Base-by-base conservation (phyloP, 2,329 filamentous ascomycete genomes). In the Alternaria dauci region DNA sequence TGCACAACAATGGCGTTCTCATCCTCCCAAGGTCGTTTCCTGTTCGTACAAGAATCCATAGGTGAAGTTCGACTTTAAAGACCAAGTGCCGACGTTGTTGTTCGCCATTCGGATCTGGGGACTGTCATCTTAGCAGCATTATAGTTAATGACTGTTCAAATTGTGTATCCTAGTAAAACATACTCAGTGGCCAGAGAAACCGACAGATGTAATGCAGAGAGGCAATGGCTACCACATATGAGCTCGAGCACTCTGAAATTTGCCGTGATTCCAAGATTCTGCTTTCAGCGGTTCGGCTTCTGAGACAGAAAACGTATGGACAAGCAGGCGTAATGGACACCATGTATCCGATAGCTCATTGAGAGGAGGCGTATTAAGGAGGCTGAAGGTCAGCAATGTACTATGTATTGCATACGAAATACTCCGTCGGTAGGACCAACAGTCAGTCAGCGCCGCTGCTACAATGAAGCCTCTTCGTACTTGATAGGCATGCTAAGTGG, bases 11-110 rank as follows among this genome's bases (percentile, higher is more conserved):
- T 60, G 58, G 57, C 42, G 43, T 46, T 65, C 14, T 70, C 63
- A 50, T 74, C 68, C 61, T 75, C 74, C 74, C 73, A 74, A 69
- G 69, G 69, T 61, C 75, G 65, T 68, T 76, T 76, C 58, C 66
- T 70, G 61, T 59, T 61, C 28, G 66, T 66, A 55, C 66, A 61
- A 64, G 68, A 69, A 56, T 73, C 71, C 74, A 77, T 75, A 58
- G 66, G 67, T 73, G 38, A 62, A 52, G 63, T 62, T 55, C 59
- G 60, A 65, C 60, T 65, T 64, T 47, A 52, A 56, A 58, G 55
- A 68, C 55, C 57, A 54, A 44, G 58, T 58, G 60, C 59, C 60
- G 55, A 61, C 55, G 65, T 55, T 63, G 59, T 43, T 51, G 53
- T 64, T 62, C 68, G 71, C 72, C 71, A 76, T 75, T 57, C 69